These are phyloP conservation scores for Leccinum subgranulosum DNA, from an alignment of 768 basidiomycete genomes.

Conservation along the genomic window DNA sequence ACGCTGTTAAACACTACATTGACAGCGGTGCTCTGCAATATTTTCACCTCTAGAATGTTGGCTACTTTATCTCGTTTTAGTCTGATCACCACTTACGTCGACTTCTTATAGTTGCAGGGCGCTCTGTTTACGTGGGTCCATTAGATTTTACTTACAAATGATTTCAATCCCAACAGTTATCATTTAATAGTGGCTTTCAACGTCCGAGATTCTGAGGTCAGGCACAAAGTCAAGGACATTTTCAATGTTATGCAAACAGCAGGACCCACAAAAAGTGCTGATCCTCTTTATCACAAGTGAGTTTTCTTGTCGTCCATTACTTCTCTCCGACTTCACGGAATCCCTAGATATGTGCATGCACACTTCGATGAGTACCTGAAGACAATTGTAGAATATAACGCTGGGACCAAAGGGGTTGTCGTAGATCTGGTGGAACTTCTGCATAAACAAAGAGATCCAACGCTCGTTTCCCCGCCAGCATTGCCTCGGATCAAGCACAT, in stretches of 20 bases:
- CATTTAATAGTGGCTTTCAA: conserved; percentile 32
- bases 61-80: conserved; percentile 17
- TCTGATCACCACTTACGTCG: neutral
- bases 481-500: conserved; percentile 28
- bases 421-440: conserved; percentile 26
- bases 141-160: neutral
- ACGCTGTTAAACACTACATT: conserved; percentile 8
- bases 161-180: neutral
- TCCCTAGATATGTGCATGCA: neutral
- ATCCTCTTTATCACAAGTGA: conserved; percentile 10
- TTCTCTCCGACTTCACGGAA: neutral
- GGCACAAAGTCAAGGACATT: conserved; percentile 3
- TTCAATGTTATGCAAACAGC: conserved; percentile 8
- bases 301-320: neutral
- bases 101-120: conserved; percentile 41
- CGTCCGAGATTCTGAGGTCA: neutral
- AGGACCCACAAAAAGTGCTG: neutral
- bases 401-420: neutral
- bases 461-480: neutral
- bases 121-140: conserved; percentile 44
- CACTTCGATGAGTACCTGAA: conserved; percentile 10
- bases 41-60: conserved; percentile 49
- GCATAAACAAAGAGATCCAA: conserved; percentile 5
- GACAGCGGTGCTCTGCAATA: conserved; percentile 25
- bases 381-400: conserved; percentile 12